phyloP scores from a whole-genome alignment of 2,329 filamentous ascomycete species.

The Hymenoscyphus linearis region DNA sequence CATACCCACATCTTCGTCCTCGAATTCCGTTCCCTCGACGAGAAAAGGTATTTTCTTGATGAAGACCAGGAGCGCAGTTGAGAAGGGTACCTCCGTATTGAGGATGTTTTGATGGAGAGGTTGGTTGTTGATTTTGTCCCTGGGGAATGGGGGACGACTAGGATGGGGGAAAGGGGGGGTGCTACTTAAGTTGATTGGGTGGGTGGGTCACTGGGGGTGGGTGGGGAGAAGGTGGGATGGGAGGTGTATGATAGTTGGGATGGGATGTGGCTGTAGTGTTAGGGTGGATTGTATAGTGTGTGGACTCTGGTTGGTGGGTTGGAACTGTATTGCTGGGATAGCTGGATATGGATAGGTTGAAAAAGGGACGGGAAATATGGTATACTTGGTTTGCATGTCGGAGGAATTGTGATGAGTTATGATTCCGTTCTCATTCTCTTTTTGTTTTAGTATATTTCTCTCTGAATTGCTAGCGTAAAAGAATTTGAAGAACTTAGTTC shows the following conservation, averaged over 20 bases:
- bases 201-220: no score
- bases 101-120: conserved; percentile 43
- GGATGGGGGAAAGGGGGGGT: background rate
- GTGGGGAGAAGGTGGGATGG: no score
- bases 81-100: conserved; percentile 43
- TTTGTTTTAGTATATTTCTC: no score
- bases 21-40: conserved; percentile 59
- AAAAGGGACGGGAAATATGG: background rate
- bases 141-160: conserved; percentile 31
- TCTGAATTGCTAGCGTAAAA: no score
- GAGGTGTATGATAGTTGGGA: background rate
- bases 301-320: background rate
- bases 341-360: background rate
- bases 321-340: background rate
- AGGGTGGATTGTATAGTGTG: background rate
- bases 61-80: conserved; percentile 59
- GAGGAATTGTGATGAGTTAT: background rate
- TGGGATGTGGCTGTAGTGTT: background rate
- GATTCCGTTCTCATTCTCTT: background rate
- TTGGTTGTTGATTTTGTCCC: conserved; percentile 55
- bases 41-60: conserved; percentile 62
- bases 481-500: no score
- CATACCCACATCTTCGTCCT: conserved; percentile 64
- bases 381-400: background rate
- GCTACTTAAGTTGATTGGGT: no score